phyloP scores from a whole-genome alignment of 148 eudicot genomes.

The Rhododendron kiyosumense region DNA sequence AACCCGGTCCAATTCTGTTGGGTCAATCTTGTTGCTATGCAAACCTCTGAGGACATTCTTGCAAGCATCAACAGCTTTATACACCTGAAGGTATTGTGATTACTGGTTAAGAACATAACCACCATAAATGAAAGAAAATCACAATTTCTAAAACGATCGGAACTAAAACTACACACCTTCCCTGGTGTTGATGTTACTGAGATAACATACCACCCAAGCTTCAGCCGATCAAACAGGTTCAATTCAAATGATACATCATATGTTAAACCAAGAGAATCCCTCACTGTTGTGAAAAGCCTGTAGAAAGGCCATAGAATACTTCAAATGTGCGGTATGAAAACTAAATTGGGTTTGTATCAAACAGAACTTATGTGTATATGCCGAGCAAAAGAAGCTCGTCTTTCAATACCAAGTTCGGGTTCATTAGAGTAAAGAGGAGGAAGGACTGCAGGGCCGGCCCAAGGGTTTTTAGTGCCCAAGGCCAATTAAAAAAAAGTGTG shows the following conservation, averaged over 20 bases:
- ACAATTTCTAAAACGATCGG: not conserved
- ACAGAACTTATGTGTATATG: not conserved
- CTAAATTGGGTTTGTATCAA: not conserved
- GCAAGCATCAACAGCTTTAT: conserved; percentile 99
- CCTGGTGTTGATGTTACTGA: conserved; percentile 97
- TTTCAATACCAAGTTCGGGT: not conserved
- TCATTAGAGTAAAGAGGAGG: no score
- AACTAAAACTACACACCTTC: conserved; percentile 50
- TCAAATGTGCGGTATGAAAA: not conserved
- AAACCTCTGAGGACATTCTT: conserved; percentile 90
- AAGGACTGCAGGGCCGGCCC: no score
- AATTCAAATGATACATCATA: conserved; percentile 95
- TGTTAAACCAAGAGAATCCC: conserved; percentile 95
- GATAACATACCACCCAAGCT: conserved; percentile 96
- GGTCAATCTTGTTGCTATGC: conserved; percentile 63
- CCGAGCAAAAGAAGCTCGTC: not conserved
- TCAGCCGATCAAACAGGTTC: conserved; percentile 86
- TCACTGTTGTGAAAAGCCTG: conserved; percentile 96
- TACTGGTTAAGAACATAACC: not conserved
- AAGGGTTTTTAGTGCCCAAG: no score
- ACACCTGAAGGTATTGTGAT: conserved; percentile 46
- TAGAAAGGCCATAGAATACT: conserved; percentile 9
- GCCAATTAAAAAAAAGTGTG: no score
- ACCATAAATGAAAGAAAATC: not conserved
- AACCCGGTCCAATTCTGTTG: conserved; percentile 92